Conservation (phyloP, 1,284 basidiomycete species). For the Marasmius oreades region DNA sequence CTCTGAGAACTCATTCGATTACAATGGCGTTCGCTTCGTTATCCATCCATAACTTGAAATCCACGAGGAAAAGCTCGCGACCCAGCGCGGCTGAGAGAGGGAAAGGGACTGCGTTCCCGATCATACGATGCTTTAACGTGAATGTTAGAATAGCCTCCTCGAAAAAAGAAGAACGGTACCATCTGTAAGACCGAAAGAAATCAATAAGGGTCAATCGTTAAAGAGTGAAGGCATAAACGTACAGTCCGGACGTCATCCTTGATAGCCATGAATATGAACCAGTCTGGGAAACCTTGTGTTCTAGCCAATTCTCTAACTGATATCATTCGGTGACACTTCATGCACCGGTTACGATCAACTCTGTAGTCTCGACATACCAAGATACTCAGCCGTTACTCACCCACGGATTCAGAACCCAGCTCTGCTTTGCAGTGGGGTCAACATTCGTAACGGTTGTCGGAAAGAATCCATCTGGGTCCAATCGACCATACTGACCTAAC, state of each 20-base stretch:
- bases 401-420: conserved; percentile 58
- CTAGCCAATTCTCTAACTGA: conserved; percentile 72
- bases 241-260: conserved; percentile 56
- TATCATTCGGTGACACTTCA: conserved; percentile 62
- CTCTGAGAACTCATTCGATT: neutral
- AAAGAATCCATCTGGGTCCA: conserved; percentile 52
- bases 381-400: conserved; percentile 37
- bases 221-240: conserved; percentile 23
- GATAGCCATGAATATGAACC: conserved; percentile 55
- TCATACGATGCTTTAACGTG: conserved; percentile 55
- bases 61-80: conserved; percentile 46
- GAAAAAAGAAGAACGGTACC: conserved; percentile 2
- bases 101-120: conserved; percentile 74
- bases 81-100: conserved; percentile 61
- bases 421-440: conserved; percentile 71
- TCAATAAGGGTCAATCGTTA: neutral
- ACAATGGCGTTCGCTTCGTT: neutral
- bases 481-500: conserved; percentile 58
- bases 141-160: conserved; percentile 2
- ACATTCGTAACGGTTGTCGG: conserved; percentile 72
- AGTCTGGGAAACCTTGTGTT: conserved; percentile 74
- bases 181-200: conserved; percentile 7
- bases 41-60: conserved; percentile 48
- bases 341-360: conserved; percentile 1
- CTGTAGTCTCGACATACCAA: neutral